Evolutionary conservation across 208 protist genomes (phyloP).

Genomic region (Sergeia podlipaevii): DNA sequence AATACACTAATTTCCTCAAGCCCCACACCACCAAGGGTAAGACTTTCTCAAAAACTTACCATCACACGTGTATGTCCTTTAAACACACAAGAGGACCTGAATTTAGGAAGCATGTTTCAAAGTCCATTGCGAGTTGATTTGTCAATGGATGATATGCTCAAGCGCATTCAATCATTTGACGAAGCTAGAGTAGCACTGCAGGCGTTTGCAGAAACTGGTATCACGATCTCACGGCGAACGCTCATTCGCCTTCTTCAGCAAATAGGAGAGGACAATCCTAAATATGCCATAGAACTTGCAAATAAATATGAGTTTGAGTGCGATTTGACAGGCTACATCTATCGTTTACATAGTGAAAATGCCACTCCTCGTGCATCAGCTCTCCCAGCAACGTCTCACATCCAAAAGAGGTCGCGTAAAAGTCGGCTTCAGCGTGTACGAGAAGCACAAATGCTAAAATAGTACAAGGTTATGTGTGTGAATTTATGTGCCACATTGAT

Average conservation of each 20-base stretch:
- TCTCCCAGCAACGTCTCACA: no score
- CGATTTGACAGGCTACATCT: slow-evolving; percentile 5
- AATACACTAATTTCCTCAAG: no score
- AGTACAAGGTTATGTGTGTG: no score
- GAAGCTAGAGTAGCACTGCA: background rate
- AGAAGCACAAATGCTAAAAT: no score
- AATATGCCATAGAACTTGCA: background rate
- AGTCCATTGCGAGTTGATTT: slow-evolving; percentile 7
- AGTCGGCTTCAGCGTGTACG: slow-evolving; percentile 5
- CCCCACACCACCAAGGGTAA: no score
- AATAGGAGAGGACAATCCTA: background rate
- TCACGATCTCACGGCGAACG: background rate
- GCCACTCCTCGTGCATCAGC: no score
- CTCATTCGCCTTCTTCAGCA: background rate
- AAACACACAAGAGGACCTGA: background rate
- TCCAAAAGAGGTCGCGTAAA: background rate
- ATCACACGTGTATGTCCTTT: no score
- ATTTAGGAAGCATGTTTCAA: background rate
- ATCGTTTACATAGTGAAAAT: background rate
- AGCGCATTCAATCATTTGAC: background rate
- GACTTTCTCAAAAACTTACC: no score
- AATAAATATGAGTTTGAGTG: slow-evolving; percentile 15
- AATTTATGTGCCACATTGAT: no score
- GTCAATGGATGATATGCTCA: no score
- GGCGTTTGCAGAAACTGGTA: slow-evolving; percentile 3